phyloP scores from a whole-genome alignment of 495 filamentous ascomycete species.

The Xylaria intraflava region DNA sequence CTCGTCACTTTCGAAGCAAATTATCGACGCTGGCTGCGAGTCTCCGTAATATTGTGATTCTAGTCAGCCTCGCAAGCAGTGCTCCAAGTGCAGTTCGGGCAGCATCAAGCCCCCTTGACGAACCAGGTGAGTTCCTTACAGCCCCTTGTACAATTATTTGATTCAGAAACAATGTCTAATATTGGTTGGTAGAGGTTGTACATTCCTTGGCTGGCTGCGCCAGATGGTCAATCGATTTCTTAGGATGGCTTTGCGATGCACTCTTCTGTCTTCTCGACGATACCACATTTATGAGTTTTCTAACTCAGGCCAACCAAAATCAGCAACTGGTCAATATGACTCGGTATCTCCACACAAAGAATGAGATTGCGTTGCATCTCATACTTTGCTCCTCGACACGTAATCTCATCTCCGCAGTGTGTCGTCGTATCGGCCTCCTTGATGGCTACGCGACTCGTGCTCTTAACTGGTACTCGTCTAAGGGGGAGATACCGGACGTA shows the following conservation, averaged over 20 bases:
- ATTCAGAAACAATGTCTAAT: not conserved
- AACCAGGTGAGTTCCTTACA: slow-evolving; percentile 46
- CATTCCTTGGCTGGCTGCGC: slow-evolving; percentile 49
- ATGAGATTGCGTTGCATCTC: slow-evolving; percentile 56
- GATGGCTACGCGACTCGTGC: slow-evolving; percentile 34
- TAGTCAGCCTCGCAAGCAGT: slow-evolving; percentile 56
- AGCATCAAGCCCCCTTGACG: slow-evolving; percentile 52
- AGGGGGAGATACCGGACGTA: slow-evolving; percentile 18
- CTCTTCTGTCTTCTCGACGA: slow-evolving; percentile 56
- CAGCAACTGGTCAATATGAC: slow-evolving; percentile 43
- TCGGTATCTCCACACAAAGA: slow-evolving; percentile 35
- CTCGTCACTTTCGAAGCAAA: slow-evolving; percentile 57
- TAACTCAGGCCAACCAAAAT: slow-evolving; percentile 23
- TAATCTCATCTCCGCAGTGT: slow-evolving; percentile 60
- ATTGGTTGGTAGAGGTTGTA: slow-evolving; percentile 40
- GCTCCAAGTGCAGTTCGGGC: slow-evolving; percentile 28
- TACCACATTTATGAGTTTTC: slow-evolving; percentile 37
- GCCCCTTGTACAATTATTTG: not conserved
- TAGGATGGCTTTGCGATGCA: slow-evolving; percentile 62
- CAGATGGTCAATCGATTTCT: slow-evolving; percentile 63
- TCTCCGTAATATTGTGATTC: slow-evolving; percentile 60
- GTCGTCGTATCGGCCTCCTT: slow-evolving; percentile 52
- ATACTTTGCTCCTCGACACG: slow-evolving; percentile 69
- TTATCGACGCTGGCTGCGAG: slow-evolving; percentile 69
- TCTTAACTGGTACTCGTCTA: slow-evolving; percentile 33